A percentile compares a stretch with the other conserved stretches of the same genome.
phyloP scores from a whole-genome alignment of 106 monocot genomes.

The Agapanthus africanus region DNA sequence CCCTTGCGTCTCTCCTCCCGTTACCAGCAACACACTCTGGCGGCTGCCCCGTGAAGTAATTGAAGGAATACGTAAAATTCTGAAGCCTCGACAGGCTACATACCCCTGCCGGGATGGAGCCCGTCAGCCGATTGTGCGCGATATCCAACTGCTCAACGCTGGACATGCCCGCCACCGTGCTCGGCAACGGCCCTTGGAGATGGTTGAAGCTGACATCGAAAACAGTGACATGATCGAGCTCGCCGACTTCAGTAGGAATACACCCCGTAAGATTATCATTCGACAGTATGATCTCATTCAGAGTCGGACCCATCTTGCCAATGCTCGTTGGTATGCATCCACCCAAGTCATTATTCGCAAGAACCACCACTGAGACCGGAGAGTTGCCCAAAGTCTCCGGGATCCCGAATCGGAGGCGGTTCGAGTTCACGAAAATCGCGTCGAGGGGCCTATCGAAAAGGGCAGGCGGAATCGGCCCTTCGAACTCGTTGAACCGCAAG shows the following conservation, averaged over 20 bases:
- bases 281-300: conserved; percentile 53
- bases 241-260: conserved; percentile 51
- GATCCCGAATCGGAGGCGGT: conserved; percentile 38
- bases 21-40: conserved; percentile 15
- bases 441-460: conserved; percentile 58
- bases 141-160: conserved; percentile 56
- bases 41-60: conserved; percentile 46
- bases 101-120: conserved; percentile 23
- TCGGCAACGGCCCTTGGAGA: conserved; percentile 38
- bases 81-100: conserved; percentile 36
- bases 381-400: conserved; percentile 50
- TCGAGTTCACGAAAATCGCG: conserved; percentile 68
- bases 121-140: conserved; percentile 41
- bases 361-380: conserved; percentile 56
- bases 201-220: conserved; percentile 58
- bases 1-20: conserved; percentile 16
- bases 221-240: conserved; percentile 31
- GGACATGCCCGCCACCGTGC: conserved; percentile 16
- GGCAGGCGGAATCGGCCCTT: conserved; percentile 41
- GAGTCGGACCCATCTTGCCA: conserved; percentile 44
- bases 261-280: conserved; percentile 51
- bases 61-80: conserved; percentile 61
- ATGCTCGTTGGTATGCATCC: conserved; percentile 59
- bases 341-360: conserved; percentile 51
- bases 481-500: conserved; percentile 59